Base-by-base conservation (phyloP, 352 stramenopile genomes). In the Globisporangium acanthophoron region DNA sequence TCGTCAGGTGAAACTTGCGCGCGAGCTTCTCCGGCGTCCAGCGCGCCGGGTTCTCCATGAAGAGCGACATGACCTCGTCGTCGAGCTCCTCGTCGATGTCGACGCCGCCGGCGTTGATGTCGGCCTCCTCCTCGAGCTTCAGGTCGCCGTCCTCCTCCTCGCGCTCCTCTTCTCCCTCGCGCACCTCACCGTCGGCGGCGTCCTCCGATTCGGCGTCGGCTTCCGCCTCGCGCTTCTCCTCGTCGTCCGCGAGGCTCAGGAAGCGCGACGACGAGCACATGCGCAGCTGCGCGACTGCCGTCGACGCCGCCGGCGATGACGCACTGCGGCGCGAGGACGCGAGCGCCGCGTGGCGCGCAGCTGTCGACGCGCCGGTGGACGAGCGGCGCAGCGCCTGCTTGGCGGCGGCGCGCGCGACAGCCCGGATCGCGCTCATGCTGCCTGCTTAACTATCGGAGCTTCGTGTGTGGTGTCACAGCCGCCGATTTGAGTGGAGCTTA, bases 21-120 rank as follows among this genome's bases (percentile, higher is more conserved):
- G 85, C 76, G 24, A 98, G 82, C 59, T 92, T 90, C 24, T 82
- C 67, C 2, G 94, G 64, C 54, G 85, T 96, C 80, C 88, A 94
- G 44, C 82, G 76, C 53, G 96, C 56, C 20, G 90, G 87, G 71
- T 97, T 82, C 57, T 91, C 76, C 71, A 97, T 83, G 61, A 81
- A 87, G 41, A 95, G 61, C 54, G 86, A 70, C 74, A 90, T 90
- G 53, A 94, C 74, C 61, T 87, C 59, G 44, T 82, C 69, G 60
- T 92, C 79, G 48, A 88, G 64, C 56, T 88, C 70, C 45, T 92
- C 85, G 55, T 83, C 77, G 58, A 90, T 76, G 43, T 75, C 67
- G 6, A 90, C 69, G 50, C 82, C 85, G 48, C 82, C 85, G 31
- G 73, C 71, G 70, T 91, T 91, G 16, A 91, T 76, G 53, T 92